Base-by-base conservation (phyloP, 2,329 filamentous ascomycete genomes). In the Lachnellula hyalina region DNA sequence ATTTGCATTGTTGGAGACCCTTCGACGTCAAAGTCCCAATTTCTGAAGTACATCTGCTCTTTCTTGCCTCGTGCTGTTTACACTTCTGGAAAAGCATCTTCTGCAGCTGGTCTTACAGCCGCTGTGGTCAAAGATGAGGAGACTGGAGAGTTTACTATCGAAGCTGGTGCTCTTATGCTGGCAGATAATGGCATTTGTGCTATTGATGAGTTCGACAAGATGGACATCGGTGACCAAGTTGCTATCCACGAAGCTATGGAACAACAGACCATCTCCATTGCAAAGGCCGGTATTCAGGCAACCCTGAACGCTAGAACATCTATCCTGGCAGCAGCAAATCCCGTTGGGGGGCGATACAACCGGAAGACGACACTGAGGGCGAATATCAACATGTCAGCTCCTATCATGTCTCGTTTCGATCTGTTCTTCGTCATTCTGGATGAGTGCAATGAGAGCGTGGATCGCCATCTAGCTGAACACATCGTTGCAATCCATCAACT, bases 211-310 rank as follows among this genome's bases (percentile, higher is more conserved):
- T 99, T 99, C 65, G 94, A 99, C 82, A 99, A 99, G 77, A 99
- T 99, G 94, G 94, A 99, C 67, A 89, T 99, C 59, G 85, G 77
- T 51, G 94, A 99, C 71, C 94, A 99, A 75, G 94, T 99, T 53
- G 94, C 94, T 62, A 99, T 99, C 67, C 94, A 99, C 81, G 94
- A 99, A 83, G 94, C 94, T 56, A 99, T 99, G 94, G 94, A 99
- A 82, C 94, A 99, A 77, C 94, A 99, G 74, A 99, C 94, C 5
- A 99, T 99, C 62, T 96, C 91, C 8, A 99, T 99, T 67, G 93
- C 94, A 57, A 99, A 99, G 75, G 94, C 94, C 5, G 94, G 94
- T 67, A 99, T 99, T 56, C 94, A 99, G 71, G 95, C 94, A 4
- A 99, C 94, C 0, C 82, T 99, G 46, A 99, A 99, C 68, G 94